phyloP scores from a whole-genome alignment of 2,329 filamentous ascomycete genomes.

The Raffaelea albimanens region DNA sequence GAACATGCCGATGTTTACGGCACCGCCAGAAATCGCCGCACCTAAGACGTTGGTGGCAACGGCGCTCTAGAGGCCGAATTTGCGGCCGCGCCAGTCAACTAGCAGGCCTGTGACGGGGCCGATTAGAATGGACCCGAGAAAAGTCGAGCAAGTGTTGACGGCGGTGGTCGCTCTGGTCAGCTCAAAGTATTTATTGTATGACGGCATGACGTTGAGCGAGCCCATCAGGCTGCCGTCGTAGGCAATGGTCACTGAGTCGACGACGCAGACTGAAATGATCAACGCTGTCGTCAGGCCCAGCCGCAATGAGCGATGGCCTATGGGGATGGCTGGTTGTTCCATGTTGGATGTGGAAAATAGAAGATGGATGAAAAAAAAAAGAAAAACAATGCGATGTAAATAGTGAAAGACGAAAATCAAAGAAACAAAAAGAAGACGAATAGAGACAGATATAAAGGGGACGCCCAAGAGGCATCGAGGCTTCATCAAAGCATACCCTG shows the following conservation, averaged over 20 bases:
- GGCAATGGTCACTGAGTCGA: constrained; percentile 13
- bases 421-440: too few species aligned
- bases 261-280: constrained; percentile 11
- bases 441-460: too few species aligned
- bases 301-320: too few species aligned
- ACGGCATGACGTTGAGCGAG: constrained; percentile 22
- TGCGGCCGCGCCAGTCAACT: constrained; percentile 18
- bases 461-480: too few species aligned
- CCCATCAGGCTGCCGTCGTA: constrained; percentile 25
- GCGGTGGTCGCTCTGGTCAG: constrained; percentile 22
- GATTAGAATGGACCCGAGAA: constrained; percentile 16
- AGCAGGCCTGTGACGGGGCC: constrained; percentile 14
- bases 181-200: constrained; percentile 22
- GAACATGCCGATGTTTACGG: constrained; percentile 19
- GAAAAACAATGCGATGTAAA: too few species aligned
- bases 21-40: constrained; percentile 12
- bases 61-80: constrained; percentile 5
- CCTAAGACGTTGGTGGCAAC: constrained; percentile 16
- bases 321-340: neutral
- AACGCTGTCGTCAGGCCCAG: neutral
- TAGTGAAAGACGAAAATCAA: too few species aligned
- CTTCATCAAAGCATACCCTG: too few species aligned
- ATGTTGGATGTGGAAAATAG: neutral
- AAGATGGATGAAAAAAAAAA: too few species aligned
- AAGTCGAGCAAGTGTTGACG: constrained; percentile 19